Base-by-base conservation (phyloP, 1,284 basidiomycete genomes). In the Leccinum holopus region DNA sequence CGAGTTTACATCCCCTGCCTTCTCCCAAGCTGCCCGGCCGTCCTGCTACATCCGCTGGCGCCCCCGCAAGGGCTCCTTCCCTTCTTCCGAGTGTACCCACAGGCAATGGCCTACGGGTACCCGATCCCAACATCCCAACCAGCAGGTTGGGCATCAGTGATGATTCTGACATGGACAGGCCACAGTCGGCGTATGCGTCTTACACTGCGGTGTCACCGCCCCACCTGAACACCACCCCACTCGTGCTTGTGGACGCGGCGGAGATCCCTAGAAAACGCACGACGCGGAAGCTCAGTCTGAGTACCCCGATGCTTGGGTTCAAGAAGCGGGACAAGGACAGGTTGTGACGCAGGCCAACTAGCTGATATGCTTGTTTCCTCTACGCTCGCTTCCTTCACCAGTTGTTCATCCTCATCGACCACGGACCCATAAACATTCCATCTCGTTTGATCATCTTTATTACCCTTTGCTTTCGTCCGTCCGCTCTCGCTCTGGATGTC, bases 211-310 rank as follows among this genome's bases (percentile, higher is more conserved):
- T 25, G 32, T 52, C 64, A n/a, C 47, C 62, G 28, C 25, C 55
- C 54, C 72, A 53, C 55, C 65, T 71, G 63, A 44, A 74, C 58
- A 61, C 73, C 41, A 63, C 58, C 39, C 74, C 62, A 12, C 61
- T 61, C 0, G 0, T 62, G 1, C 70, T 71, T 25, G 68, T 61
- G 51, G 71, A 66, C 54, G 69, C 68, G 41, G 57, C 69, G 2
- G 67, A 62, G 58, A 63, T 70, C 2, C 68, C 67, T 33, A 62
- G 75, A 44, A 86, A 80, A 70, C 78, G 81, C 28, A 79, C 84
- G 61, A 81, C 78, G 68, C 78, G 88, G 60, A 91, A 91, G 78
- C 73, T 91, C 75, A 91, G 89, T 72, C 76, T 91, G 62, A 83
- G 82, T 25, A 80, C 83, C 56, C 83, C 85, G 59, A 84, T 86